Base-by-base conservation (phyloP, 352 stramenopile species). In the Pythium aquatile region DNA sequence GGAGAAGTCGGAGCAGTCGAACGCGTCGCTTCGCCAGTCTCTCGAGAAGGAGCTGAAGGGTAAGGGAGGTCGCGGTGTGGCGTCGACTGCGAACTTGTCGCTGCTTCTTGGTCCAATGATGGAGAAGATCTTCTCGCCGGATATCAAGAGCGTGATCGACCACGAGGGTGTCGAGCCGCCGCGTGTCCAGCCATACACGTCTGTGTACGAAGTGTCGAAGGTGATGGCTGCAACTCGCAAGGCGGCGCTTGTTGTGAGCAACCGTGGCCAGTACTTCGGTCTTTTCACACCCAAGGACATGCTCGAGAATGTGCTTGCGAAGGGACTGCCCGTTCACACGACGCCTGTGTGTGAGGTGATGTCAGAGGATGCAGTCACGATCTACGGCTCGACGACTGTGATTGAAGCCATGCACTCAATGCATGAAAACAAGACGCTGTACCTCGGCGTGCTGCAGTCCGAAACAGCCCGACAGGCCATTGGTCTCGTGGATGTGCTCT, bases 281-380 rank as follows among this genome's bases (percentile, higher is more conserved):
- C 87, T 99, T 67, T 98, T 99, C 69, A 98, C 96, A 0, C 97
- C 97, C 26, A 99, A 99, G 72, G 95, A 99, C 72, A 96, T 99
- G 89, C 90, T 99, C 60, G 94, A 94, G 54, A 93, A 97, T 53
- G 97, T 98, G 29, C 77, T 99, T 29, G 91, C 96, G 1, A 97
- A 94, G 55, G 91, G 92, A 37, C 78, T 98, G 9, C 88, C 91
- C 11, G 85, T 98, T 20, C 84, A 98, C 65, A 94, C 81, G 3
- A 99, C 96, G 46, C 76, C 85, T 0, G 92, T 99, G 44, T 93
- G 77, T 51, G 87, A 94, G 75, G 96, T 99, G 2, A 96, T 96
- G 88, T 65, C 87, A 39, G 82, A 92, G 40, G 82, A 91, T 40
- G 75, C 88, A 28, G 75, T 87, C 17, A 86, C 75, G 3, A 91